A percentile compares a stretch with the other conserved stretches of the same genome.
phyloP scores from a whole-genome alignment of 371 early-diverging fungal species.

The Mortierella sp. region DNA sequence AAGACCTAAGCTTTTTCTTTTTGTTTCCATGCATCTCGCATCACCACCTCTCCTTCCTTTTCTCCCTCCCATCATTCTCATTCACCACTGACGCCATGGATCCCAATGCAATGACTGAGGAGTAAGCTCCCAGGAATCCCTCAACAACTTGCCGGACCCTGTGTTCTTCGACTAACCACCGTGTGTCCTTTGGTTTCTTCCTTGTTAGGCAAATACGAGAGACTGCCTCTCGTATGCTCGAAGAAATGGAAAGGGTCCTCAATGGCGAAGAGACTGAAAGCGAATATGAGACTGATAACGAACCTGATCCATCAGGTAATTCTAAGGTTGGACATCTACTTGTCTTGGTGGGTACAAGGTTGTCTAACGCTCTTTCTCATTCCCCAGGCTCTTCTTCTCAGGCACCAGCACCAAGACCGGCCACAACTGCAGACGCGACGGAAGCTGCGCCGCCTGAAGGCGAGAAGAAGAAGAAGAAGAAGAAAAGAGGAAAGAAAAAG shows the following conservation, averaged over 20 bases:
- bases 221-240: slow-evolving; percentile 32
- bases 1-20: not conserved
- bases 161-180: not conserved
- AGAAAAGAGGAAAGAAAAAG: slow-evolving; percentile 62
- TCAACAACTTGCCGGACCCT: not conserved
- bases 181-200: not conserved
- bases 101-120: slow-evolving; percentile 15
- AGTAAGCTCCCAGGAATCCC: too few species aligned
- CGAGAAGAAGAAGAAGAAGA: slow-evolving; percentile 62
- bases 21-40: not conserved
- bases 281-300: slow-evolving; percentile 23
- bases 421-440: not conserved
- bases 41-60: not conserved
- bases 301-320: not conserved
- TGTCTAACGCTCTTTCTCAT: not conserved
- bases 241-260: slow-evolving; percentile 27
- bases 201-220: slow-evolving; percentile 35
- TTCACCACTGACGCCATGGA: slow-evolving; percentile 24
- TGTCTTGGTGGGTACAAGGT: too few species aligned
- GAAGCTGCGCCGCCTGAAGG: not conserved
- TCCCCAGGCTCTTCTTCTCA: too few species aligned
- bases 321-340: not conserved
- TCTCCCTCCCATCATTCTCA: not conserved
- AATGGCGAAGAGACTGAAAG: slow-evolving; percentile 35
- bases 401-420: not conserved